Conservation (phyloP, 148 eudicot genomes). For the Rhododendron molle region DNA sequence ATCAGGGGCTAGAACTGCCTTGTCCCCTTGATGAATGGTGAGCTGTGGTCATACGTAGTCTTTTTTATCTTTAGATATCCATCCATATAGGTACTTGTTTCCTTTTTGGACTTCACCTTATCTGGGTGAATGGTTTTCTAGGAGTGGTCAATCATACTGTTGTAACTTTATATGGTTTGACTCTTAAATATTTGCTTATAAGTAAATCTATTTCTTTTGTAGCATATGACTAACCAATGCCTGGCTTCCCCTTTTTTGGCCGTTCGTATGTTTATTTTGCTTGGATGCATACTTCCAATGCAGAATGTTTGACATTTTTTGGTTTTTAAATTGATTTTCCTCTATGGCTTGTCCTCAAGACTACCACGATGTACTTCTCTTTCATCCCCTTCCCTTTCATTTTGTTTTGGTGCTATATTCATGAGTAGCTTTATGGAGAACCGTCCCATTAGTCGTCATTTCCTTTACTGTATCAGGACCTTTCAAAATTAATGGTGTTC, state of each 20-base stretch:
- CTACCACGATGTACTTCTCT: neutral
- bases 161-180: neutral
- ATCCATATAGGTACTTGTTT: neutral
- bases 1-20: neutral
- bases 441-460: neutral
- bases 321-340: neutral
- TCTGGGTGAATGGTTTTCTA: neutral
- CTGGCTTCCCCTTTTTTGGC: neutral
- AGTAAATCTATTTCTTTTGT: neutral
- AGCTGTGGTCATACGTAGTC: neutral
- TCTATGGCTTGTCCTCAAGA: neutral
- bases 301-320: neutral
- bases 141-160: neutral
- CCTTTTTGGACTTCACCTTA: neutral
- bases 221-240: neutral
- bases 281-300: neutral
- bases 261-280: neutral
- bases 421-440: neutral
- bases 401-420: neutral
- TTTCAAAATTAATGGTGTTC: conserved; percentile 25
- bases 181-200: neutral
- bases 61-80: neutral
- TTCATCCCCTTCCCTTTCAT: too few relatives aligned
- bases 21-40: neutral
- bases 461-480: conserved; percentile 10